Conservation (phyloP, 1,139 yeast genomes). For the Diutina ranongensis region DNA sequence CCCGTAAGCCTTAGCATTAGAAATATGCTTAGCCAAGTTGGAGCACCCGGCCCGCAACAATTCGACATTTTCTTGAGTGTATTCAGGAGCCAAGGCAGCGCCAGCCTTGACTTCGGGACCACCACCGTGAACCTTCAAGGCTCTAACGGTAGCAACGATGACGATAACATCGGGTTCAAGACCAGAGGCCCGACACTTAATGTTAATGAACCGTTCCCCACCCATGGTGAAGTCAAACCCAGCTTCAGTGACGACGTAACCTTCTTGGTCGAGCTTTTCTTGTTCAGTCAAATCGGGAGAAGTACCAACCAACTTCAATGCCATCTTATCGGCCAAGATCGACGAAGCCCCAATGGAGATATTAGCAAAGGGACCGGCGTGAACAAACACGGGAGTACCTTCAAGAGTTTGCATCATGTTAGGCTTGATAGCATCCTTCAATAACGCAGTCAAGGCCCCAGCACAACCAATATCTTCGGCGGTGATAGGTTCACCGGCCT, state of each 20-base stretch:
- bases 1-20: constrained; percentile 77
- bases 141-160: constrained; percentile 95
- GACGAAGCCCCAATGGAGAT: constrained; percentile 96
- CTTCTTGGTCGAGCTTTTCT: constrained; percentile 53
- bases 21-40: constrained; percentile 84
- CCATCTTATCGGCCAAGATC: constrained; percentile 90
- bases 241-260: constrained; percentile 94
- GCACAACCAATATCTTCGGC: constrained; percentile 97
- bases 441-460: constrained; percentile 90
- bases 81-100: constrained; percentile 77
- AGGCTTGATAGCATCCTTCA: constrained; percentile 96
- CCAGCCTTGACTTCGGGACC: constrained; percentile 98
- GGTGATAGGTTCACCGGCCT: constrained; percentile 79
- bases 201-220: constrained; percentile 94
- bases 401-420: constrained; percentile 96
- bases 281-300: constrained; percentile 30
- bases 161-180: constrained; percentile 86
- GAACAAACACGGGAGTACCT: constrained; percentile 97
- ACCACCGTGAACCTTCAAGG: constrained; percentile 95
- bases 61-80: constrained; percentile 77
- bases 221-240: constrained; percentile 99
- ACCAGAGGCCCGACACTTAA: constrained; percentile 91
- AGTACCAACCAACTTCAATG: constrained; percentile 76
- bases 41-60: constrained; percentile 76
- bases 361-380: constrained; percentile 98